These are phyloP conservation scores for Colletotrichum camelliae DNA, from an alignment of 2,329 filamentous ascomycete species.

Conservation along the genomic window DNA sequence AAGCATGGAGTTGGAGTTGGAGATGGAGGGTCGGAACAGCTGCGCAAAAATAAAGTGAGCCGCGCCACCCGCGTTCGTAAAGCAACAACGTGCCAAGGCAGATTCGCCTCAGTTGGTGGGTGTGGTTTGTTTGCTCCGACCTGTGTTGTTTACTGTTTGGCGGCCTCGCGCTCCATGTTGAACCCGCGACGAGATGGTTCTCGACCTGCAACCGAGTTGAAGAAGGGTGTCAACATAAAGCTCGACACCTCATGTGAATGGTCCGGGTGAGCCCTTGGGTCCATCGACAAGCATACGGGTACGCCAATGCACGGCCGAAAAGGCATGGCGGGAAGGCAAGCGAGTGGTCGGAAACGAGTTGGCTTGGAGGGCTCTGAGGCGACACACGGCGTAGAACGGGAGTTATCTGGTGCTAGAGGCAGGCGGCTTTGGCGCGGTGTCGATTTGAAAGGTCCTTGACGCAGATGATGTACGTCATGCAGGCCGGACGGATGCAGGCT, in stretches of 20 bases:
- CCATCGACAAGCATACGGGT: constrained; percentile 9
- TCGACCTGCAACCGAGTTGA: background rate
- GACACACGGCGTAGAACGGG: background rate
- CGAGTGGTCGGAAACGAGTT: constrained; percentile 10
- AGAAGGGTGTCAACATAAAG: background rate
- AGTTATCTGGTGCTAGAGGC: background rate
- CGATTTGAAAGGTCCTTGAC: background rate
- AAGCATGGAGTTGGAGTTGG: background rate
- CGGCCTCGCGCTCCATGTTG: background rate
- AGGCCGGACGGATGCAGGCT: constrained; percentile 13
- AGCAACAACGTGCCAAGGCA: background rate
- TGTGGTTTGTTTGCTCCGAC: background rate
- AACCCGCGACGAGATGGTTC: background rate
- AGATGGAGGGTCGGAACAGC: constrained; percentile 16
- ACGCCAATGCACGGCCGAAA: constrained; percentile 21
- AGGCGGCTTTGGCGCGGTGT: constrained; percentile 10
- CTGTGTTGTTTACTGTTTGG: background rate
- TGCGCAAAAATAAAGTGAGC: background rate
- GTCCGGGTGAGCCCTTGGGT: constrained; percentile 15
- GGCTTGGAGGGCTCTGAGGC: background rate
- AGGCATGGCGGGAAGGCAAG: constrained; percentile 15
- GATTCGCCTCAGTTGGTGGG: background rate
- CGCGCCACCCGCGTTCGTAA: constrained; percentile 15
- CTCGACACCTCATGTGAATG: constrained; percentile 7
- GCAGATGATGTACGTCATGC: constrained; percentile 24